A percentile compares a stretch with the other conserved stretches of the same genome.
Conservation (phyloP, 768 basidiomycete genomes). For the Scleroderma bovista region DNA sequence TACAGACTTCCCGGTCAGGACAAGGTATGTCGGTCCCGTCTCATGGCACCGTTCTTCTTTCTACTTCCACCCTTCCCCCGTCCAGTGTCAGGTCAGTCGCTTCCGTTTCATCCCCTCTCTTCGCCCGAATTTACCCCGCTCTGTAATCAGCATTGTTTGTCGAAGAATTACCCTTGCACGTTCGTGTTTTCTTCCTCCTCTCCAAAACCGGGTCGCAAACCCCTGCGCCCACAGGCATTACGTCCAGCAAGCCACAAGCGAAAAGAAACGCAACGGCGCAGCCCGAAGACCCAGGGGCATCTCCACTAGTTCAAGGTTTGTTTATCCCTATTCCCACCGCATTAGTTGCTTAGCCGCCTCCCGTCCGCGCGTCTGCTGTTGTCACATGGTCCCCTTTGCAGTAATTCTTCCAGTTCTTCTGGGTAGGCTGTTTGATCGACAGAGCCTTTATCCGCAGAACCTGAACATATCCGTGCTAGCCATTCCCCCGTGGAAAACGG, state of each 20-base stretch:
- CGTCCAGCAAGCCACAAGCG: slow-evolving; percentile 80
- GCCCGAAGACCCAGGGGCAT: slow-evolving; percentile 63
- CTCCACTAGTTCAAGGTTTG: slow-evolving; percentile 46
- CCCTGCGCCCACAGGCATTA: slow-evolving; percentile 46
- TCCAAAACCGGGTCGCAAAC: slow-evolving; percentile 14
- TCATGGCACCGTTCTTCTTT: slow-evolving; percentile 1
- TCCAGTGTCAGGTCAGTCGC: slow-evolving; percentile 59
- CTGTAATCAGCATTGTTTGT: slow-evolving; percentile 64
- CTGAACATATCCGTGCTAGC: slow-evolving; percentile 26
- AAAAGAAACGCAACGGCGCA: slow-evolving; percentile 66
- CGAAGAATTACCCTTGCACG: slow-evolving; percentile 93
- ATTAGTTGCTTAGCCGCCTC: slow-evolving; percentile 6
- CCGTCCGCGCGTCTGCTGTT: slow-evolving; percentile 23
- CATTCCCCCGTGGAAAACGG: slow-evolving; percentile 24
- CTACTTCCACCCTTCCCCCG: slow-evolving; percentile 13
- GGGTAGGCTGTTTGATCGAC: slow-evolving; percentile 35
- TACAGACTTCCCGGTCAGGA: slow-evolving; percentile 77
- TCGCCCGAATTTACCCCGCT: not conserved
- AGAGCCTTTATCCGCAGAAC: slow-evolving; percentile 13
- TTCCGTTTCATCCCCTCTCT: slow-evolving; percentile 10
- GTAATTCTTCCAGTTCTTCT: slow-evolving; percentile 30
- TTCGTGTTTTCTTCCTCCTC: slow-evolving; percentile 37
- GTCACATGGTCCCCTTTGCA: slow-evolving; percentile 3
- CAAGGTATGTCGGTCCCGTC: slow-evolving; percentile 47
- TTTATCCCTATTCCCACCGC: slow-evolving; percentile 6